Conservation (phyloP, 768 basidiomycete genomes). For the Rhodotorula toruloides region DNA sequence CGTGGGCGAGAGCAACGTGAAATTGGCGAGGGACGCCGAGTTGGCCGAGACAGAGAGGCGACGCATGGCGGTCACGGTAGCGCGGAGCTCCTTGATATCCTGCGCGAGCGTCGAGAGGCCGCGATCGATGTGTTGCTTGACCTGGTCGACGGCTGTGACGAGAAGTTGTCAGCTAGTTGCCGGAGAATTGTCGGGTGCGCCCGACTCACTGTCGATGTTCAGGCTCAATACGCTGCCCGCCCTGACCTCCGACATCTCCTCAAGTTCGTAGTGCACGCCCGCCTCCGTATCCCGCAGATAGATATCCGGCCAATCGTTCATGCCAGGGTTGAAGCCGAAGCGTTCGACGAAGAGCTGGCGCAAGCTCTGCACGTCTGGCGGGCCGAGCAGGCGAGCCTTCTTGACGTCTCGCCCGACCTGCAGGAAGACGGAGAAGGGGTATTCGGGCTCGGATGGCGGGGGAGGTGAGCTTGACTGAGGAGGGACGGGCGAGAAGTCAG, state of each 20-base stretch:
- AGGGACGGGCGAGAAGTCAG: background rate
- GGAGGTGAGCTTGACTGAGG: constrained; percentile 24
- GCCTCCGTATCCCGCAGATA: constrained; percentile 89
- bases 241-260: constrained; percentile 86
- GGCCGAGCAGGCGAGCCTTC: constrained; percentile 52
- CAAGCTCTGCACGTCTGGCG: constrained; percentile 62
- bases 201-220: constrained; percentile 89
- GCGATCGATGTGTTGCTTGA: constrained; percentile 93
- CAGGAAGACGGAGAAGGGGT: constrained; percentile 65
- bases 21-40: constrained; percentile 39
- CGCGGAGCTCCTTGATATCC: constrained; percentile 83
- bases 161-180: constrained; percentile 7
- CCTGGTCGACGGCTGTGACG: constrained; percentile 81
- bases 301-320: constrained; percentile 50
- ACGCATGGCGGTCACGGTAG: constrained; percentile 55
- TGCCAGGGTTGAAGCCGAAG: constrained; percentile 87
- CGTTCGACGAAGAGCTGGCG: constrained; percentile 87
- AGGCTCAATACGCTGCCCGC: constrained; percentile 81
- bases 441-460: background rate
- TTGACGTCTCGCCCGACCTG: constrained; percentile 47
- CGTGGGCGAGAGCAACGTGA: constrained; percentile 30
- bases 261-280: constrained; percentile 90
- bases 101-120: constrained; percentile 79
- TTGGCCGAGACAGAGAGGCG: constrained; percentile 54
- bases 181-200: background rate